Evolutionary conservation across 208 protist species (phyloP).

Genomic region (Crithidia mellificae): DNA sequence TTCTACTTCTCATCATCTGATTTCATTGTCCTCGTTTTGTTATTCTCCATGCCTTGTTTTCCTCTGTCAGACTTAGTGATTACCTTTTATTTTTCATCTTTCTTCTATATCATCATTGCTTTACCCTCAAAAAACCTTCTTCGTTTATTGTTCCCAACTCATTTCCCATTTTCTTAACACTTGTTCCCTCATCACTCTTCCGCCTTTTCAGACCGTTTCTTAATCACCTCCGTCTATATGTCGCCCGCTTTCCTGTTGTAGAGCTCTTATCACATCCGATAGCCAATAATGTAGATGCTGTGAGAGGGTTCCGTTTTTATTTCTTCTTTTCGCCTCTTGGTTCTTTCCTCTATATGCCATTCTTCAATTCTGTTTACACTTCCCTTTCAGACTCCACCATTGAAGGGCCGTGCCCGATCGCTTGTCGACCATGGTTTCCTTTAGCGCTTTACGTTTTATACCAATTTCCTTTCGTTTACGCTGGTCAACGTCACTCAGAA

Average conservation of each 20-base stretch:
- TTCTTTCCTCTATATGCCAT: background rate
- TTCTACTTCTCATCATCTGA: too few relatives aligned
- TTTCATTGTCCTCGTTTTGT: too few relatives aligned
- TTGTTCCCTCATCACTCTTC: background rate
- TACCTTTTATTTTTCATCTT: too few relatives aligned
- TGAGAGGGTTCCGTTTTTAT: background rate
- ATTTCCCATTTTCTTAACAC: too few relatives aligned
- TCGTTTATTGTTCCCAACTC: background rate
- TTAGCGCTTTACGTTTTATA: background rate
- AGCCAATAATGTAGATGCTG: background rate
- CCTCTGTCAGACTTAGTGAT: too few relatives aligned
- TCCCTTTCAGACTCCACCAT: background rate
- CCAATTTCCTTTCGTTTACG: background rate
- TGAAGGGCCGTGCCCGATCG: background rate
- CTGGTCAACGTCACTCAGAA: background rate
- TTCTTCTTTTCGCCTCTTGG: background rate
- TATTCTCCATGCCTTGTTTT: too few relatives aligned
- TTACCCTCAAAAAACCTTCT: background rate
- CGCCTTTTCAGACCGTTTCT: background rate
- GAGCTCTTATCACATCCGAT: background rate
- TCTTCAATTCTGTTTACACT: background rate
- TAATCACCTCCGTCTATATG: background rate
- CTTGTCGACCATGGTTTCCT: too few relatives aligned
- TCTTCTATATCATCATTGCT: too few relatives aligned
- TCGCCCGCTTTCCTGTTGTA: background rate